Base-by-base conservation (phyloP, 345 rosid species). In the Hibiscus mutabilis region DNA sequence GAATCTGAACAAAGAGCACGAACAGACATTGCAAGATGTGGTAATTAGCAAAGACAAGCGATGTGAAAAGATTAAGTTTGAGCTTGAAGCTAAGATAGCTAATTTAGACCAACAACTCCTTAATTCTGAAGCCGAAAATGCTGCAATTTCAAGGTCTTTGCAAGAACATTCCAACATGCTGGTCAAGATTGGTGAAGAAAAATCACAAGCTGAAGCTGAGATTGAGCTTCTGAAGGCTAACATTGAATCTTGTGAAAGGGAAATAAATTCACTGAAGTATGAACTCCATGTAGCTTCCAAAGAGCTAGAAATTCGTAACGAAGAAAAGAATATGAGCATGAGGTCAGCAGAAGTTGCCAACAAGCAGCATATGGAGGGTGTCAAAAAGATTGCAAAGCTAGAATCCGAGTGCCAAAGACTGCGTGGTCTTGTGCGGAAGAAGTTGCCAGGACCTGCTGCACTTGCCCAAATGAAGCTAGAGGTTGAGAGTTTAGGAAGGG, bases 381-480 rank as follows among this genome's bases (percentile, higher is more conserved):
- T 81, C 10, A 95, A 95, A 82, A 95, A 89, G 79, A 90, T 92
- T 52, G 82, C 89, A 62, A 95, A 95, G 85, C 76, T 95, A 58
- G 99, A 95, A 79, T 91, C 94, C 16, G 98, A 95, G 68, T 90
- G 97, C 79, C 98, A 95, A 78, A 90, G 99, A 69, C 79, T 95
- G 77, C 92, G 99, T 0, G 87, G 94, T 57, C 81, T 95, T 35
- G 97, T 95, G 65, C 81, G 99, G 77, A 95, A 92, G 83, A 95
- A 89, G 84, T 86, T 95, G 76, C 99, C 99, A 0, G 99, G 99
- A 77, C 98, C 99, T 72, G 99, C 98, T 65, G 99, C 99, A 33
- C 89, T 95, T 68, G 99, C 99, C 12, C 97, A 95, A 73, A 95
- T 92, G 99, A 95, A 92, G 90, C 74, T 86, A 72, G 99, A 95